Base-by-base conservation (phyloP, 176 grass and related monocot species). In the Avena eriantha region DNA sequence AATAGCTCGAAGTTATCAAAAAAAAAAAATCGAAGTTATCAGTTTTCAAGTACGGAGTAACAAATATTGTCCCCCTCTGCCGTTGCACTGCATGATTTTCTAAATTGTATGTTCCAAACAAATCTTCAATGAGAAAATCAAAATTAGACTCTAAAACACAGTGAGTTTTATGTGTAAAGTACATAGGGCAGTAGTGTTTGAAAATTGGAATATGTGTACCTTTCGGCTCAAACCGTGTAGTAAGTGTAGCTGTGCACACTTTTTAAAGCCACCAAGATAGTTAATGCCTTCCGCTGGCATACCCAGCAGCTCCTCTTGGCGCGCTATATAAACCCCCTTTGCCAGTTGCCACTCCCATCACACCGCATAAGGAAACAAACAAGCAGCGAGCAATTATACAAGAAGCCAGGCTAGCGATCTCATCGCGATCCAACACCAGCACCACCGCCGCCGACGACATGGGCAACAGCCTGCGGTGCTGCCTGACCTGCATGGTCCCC, bases 381-480 rank as follows among this genome's bases (percentile, higher is more conserved):
- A 35, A 65, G 45, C 78, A 29, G 73, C 47, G 46, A 46, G 33
- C 84, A 90, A 76, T 66, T 60, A 83, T 51, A 26, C 39, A 59
- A 75, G 83, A 59, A 75, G 83, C 69, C 18, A 35, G 73, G n/a
- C 56, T 15, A 49, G 49, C 29, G 49, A 85, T 76, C 82, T 54
- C 48, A 74, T 29, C 55, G 13, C 24, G 24, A 11, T 47, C 45
- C 9, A 59, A 1, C 69, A 12, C 17, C 45, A 12, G 14, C 73
- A 0, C 39, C 59, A 7, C 24, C 23, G 4, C 6, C 65, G 43
- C 39, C 78, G n/a, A 34, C 58, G 77, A 22, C 12, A 98, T 98
- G 96, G 96, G 96, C 48, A 98, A 98, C 78, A 98, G 93, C 92
- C 80, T 95, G 18, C 81, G 96, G 89, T 95, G 96, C 79, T 95